Conservation (phyloP, 805 yeast genomes). For the Metschnikowia lunata region DNA sequence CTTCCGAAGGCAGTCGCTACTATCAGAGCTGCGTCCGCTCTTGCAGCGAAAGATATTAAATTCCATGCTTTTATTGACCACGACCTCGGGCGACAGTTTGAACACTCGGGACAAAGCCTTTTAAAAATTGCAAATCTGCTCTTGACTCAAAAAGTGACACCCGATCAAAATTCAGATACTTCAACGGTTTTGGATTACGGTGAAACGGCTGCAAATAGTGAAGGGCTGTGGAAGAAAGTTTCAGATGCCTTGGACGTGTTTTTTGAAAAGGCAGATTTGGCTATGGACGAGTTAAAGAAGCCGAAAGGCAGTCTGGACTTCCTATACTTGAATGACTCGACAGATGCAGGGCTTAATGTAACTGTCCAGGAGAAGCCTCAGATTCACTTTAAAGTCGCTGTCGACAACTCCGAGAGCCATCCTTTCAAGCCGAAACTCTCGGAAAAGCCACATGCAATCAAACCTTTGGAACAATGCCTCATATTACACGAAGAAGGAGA, state of each 20-base stretch:
- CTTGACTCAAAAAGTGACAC: slow-evolving; percentile 28
- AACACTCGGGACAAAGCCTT: slow-evolving; percentile 38
- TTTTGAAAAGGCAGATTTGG: slow-evolving; percentile 72
- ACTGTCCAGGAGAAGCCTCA: slow-evolving; percentile 58
- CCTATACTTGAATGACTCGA: slow-evolving; percentile 6
- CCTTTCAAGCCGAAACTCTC: slow-evolving; percentile 78
- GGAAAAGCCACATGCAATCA: slow-evolving; percentile 66
- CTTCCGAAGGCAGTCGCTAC: slow-evolving; percentile 6
- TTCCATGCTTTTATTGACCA: slow-evolving; percentile 65
- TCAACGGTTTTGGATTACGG: slow-evolving; percentile 27
- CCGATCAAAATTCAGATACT: slow-evolving; percentile 13
- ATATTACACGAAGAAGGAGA: slow-evolving; percentile 2
- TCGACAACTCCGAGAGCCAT: slow-evolving; percentile 62
- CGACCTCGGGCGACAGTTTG: slow-evolving; percentile 36
- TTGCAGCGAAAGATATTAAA: slow-evolving; percentile 76
- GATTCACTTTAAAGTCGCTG: slow-evolving; percentile 45
- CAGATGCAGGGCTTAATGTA: slow-evolving; percentile 1
- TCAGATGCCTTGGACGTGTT: slow-evolving; percentile 61
- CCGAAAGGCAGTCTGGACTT: slow-evolving; percentile 20
- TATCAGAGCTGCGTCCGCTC: slow-evolving; percentile 54
- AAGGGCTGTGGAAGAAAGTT: slow-evolving; percentile 56
- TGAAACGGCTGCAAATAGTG: slow-evolving; percentile 38
- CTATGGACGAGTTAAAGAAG: slow-evolving; percentile 45
- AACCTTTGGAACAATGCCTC: slow-evolving; percentile 51
- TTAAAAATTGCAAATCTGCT: slow-evolving; percentile 45